Percentiles rank a stretch among this genome's conserved stretches.
phyloP scores from a whole-genome alignment of 192 early-diverging fungal species.

The Backusella parvicylindrica region DNA sequence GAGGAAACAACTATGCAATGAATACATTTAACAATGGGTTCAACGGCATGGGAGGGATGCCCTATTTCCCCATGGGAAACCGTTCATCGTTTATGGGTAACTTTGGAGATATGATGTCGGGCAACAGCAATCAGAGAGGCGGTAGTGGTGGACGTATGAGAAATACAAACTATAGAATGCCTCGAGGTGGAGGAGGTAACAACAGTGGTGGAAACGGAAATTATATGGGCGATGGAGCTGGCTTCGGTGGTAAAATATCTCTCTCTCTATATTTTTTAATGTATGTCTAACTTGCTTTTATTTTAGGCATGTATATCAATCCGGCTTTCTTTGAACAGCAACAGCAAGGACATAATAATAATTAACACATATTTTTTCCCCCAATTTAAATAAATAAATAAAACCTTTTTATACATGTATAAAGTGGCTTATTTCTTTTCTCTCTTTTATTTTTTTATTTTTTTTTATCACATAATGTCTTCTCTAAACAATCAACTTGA shows the following conservation, averaged over 20 bases:
- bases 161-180: slow-evolving; percentile 26
- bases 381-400: too few relatives aligned
- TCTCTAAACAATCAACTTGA: neutral
- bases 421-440: slow-evolving; percentile 8
- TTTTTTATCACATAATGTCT: neutral
- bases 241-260: slow-evolving; percentile 17
- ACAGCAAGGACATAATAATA: neutral
- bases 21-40: slow-evolving; percentile 8
- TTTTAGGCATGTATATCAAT: slow-evolving; percentile 41
- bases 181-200: slow-evolving; percentile 11
- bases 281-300: too few relatives aligned
- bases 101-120: slow-evolving; percentile 12
- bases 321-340: slow-evolving; percentile 42
- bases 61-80: slow-evolving; percentile 6
- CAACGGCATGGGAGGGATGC: slow-evolving; percentile 9
- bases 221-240: slow-evolving; percentile 30
- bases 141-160: slow-evolving; percentile 10
- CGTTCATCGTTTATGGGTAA: slow-evolving; percentile 5
- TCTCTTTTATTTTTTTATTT: neutral
- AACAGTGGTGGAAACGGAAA: slow-evolving; percentile 18
- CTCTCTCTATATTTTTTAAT: slow-evolving; percentile 7
- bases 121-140: slow-evolving; percentile 27
- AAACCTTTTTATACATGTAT: too few relatives aligned
- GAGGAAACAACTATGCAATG: neutral
- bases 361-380: neutral